A percentile compares a stretch with the other conserved stretches of the same genome.
phyloP scores from a whole-genome alignment of 805 yeast species.

The Torulaspora delbrueckii region DNA sequence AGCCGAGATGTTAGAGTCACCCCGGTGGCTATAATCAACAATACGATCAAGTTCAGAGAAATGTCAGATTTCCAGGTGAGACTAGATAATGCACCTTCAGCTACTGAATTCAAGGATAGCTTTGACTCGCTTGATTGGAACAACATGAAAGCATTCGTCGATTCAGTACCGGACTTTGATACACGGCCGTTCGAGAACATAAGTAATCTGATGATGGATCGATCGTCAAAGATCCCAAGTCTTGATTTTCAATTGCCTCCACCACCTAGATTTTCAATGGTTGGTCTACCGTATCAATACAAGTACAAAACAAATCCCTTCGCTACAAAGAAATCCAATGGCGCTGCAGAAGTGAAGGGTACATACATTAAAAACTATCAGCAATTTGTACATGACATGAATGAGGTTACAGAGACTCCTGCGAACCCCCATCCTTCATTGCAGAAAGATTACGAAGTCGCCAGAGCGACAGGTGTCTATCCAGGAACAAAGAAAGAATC shows the following conservation, averaged over 20 bases:
- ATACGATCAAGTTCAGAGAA: slow-evolving; percentile 72
- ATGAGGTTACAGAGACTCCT: slow-evolving; percentile 47
- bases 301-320: slow-evolving; percentile 71
- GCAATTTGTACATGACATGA: slow-evolving; percentile 41
- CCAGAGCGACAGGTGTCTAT: slow-evolving; percentile 29
- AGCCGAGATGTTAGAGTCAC: slow-evolving; percentile 41
- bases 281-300: slow-evolving; percentile 72
- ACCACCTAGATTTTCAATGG: slow-evolving; percentile 76
- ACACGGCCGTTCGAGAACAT: slow-evolving; percentile 37
- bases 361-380: slow-evolving; percentile 41
- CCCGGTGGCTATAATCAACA: slow-evolving; percentile 64
- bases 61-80: slow-evolving; percentile 82
- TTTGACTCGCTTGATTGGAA: slow-evolving; percentile 32
- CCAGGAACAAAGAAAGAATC: slow-evolving; percentile 35
- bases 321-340: slow-evolving; percentile 50
- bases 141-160: slow-evolving; percentile 29
- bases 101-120: slow-evolving; percentile 33
- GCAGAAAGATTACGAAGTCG: slow-evolving; percentile 40
- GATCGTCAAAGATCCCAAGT: slow-evolving; percentile 21
- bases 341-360: slow-evolving; percentile 43
- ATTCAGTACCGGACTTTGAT: slow-evolving; percentile 38
- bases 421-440: slow-evolving; percentile 46
- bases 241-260: slow-evolving; percentile 55
- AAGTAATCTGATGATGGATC: slow-evolving; percentile 24
- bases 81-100: slow-evolving; percentile 52